Base-by-base conservation (phyloP, 768 basidiomycete genomes). In the Xerocomellus chrysenteron region DNA sequence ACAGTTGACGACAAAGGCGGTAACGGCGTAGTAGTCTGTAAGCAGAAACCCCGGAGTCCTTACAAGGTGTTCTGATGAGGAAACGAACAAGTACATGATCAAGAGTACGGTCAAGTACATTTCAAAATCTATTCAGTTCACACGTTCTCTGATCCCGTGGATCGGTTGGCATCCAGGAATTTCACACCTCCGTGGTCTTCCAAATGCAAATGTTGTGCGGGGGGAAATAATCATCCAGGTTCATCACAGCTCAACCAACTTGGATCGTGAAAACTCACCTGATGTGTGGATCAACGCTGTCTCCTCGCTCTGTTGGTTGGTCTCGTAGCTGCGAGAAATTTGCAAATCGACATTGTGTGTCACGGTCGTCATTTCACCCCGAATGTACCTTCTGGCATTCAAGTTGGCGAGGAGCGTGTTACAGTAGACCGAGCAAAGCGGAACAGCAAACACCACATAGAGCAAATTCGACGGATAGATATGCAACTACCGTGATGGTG, bases 371-470 rank as follows among this genome's bases (percentile, higher is more conserved):
- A 2, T 5, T 13, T 41, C 51, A 42, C 52, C 58, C 9, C 52
- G 57, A 17, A 59, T 16, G 26, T 60, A 59, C 24, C 13, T 9
- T 52, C 58, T 48, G 2, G 40, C 46, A 4, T 59, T 60, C 45
- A 60, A 35, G 49, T 55, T 52, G 41, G 51, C 55, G 8, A 62
- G 50, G 1, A 56, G 26, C 5, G 60, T 61, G 33, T 61, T 61
- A 3, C 32, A 41, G 51, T 62, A 62, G 8, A 62, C 14, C 9
- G 51, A n/a, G 51, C 48, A 50, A 6, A 58, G 40, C 5, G 61
- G 61, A 13, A 62, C 28, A 5, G 37, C 41, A 17, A 62, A 54
- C 7, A 46, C 21, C 2, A 19, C 7, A 4, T 45, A 37, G 8
- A 51, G 11, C 37, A 45, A 2, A 12, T 21, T 17, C n/a, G 13